Conservation (phyloP, 495 filamentous ascomycete genomes). For the Articulospora tetracladia region DNA sequence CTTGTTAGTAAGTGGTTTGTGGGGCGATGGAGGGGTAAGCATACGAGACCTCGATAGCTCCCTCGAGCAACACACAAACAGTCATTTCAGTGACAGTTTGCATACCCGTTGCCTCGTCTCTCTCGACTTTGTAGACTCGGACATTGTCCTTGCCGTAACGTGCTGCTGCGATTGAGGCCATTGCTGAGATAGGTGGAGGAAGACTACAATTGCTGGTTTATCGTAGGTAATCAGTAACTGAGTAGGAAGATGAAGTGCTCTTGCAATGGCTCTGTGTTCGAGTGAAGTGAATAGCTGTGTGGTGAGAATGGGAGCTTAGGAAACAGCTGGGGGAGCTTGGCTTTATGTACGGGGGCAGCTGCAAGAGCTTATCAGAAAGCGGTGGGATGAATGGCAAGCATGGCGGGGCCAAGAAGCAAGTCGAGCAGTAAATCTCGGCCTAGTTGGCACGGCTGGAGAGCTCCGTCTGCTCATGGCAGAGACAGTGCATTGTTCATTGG, state of each 20-base stretch:
- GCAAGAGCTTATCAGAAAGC: background rate
- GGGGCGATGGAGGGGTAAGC: conserved; percentile 21
- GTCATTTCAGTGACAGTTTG: conserved; percentile 95
- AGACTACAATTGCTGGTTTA: background rate
- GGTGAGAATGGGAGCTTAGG: background rate
- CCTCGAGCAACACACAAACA: conserved; percentile 83
- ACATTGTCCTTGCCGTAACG: conserved; percentile 98
- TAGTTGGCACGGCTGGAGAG: background rate
- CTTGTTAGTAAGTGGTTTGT: background rate
- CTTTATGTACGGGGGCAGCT: background rate
- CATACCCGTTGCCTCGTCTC: conserved; percentile 64
- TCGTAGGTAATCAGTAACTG: background rate
- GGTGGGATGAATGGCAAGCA: background rate
- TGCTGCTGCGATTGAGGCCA: conserved; percentile 65
- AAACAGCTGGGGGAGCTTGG: background rate
- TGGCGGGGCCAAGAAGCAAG: background rate
- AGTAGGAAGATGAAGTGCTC: background rate
- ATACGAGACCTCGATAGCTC: conserved; percentile 85
- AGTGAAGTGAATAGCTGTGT: background rate
- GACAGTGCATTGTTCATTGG: background rate
- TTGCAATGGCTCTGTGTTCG: background rate
- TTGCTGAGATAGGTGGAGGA: conserved; percentile 24
- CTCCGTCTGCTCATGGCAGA: background rate
- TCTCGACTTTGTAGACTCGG: conserved; percentile 90
- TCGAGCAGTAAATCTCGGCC: background rate